Conservation (phyloP, 192 early-diverging fungal species). For the Rhizophagus prolifer region DNA sequence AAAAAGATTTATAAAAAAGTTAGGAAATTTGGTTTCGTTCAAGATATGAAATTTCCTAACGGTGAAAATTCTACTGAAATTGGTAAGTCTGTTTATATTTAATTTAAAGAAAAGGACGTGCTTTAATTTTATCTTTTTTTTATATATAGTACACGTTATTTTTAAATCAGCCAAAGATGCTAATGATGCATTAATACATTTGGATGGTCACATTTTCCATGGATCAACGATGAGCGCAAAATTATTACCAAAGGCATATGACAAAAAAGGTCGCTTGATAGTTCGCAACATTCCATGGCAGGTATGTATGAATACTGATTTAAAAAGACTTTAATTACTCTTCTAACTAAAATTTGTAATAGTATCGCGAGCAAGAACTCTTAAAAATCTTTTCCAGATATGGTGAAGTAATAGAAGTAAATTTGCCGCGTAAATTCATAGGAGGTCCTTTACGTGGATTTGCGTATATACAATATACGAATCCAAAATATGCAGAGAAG, state of each 20-base stretch:
- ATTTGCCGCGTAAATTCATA: conserved; percentile 70
- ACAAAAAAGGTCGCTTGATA: conserved; percentile 76
- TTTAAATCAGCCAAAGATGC: conserved; percentile 50
- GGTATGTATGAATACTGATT: conserved; percentile 27
- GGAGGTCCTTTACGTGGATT: conserved; percentile 82
- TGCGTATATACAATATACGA: conserved; percentile 86
- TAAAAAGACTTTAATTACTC: too few species aligned
- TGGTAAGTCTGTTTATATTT: not conserved
- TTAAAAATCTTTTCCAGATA: conserved; percentile 60
- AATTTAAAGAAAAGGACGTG: too few species aligned
- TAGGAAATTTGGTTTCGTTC: conserved; percentile 58
- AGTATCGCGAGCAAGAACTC: conserved; percentile 64
- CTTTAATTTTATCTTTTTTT: not conserved
- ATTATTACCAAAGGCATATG: conserved; percentile 39
- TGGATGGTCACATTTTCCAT: conserved; percentile 79
- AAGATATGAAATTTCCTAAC: conserved; percentile 64
- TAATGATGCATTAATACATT: conserved; percentile 53
- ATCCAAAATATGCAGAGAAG: conserved; percentile 65
- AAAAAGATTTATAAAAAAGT: conserved; percentile 78
- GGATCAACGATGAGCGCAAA: conserved; percentile 54
- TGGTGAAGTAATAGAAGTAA: conserved; percentile 71
- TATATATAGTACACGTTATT: conserved; percentile 43
- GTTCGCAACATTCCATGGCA: conserved; percentile 86
- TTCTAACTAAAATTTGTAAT: not conserved
- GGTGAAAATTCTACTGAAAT: not conserved